Evolutionary conservation across 768 basidiomycete species (phyloP).

Genomic region (Russula virescens): DNA sequence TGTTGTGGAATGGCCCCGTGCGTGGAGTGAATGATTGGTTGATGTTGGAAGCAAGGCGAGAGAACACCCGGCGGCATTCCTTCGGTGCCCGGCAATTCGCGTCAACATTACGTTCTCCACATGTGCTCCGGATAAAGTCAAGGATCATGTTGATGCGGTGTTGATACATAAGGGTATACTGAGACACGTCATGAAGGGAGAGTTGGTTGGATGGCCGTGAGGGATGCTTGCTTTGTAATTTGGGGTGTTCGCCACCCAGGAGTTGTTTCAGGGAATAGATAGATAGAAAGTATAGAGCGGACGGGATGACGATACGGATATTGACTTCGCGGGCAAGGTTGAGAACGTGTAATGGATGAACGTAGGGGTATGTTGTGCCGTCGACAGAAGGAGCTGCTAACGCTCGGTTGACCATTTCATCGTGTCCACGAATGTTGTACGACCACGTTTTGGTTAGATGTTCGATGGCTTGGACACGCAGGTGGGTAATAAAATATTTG

Average conservation of each 20-base stretch:
- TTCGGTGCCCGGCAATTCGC: slow-evolving; percentile 30
- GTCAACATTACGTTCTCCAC: slow-evolving; percentile 31
- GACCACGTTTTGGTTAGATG: slow-evolving; percentile 48
- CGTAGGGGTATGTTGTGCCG: slow-evolving; percentile 50
- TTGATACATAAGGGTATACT: slow-evolving; percentile 55
- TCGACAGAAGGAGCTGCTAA: slow-evolving; percentile 37
- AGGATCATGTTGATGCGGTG: slow-evolving; percentile 44
- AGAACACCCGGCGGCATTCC: slow-evolving; percentile 40
- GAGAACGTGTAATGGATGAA: slow-evolving; percentile 53
- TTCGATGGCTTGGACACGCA: slow-evolving; percentile 47
- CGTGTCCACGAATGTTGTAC: slow-evolving; percentile 49
- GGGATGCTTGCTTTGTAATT: slow-evolving; percentile 43
- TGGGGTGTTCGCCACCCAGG: slow-evolving; percentile 46
- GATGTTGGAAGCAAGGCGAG: slow-evolving; percentile 38
- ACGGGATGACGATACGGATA: slow-evolving; percentile 42
- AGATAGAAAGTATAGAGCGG: slow-evolving; percentile 53
- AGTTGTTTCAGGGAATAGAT: slow-evolving; percentile 48
- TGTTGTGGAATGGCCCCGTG: slow-evolving; percentile 51
- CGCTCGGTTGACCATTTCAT: slow-evolving; percentile 49
- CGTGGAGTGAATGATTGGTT: slow-evolving; percentile 44
- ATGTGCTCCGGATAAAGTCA: slow-evolving; percentile 43
- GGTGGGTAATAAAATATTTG: slow-evolving; percentile 51
- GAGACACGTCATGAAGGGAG: slow-evolving; percentile 37
- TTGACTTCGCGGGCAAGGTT: slow-evolving; percentile 50
- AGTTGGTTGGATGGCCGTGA: slow-evolving; percentile 45